Evolutionary conservation across 345 rosid species (phyloP), one percentile per base, ranked within the genome.

Genomic region (Corymbia maculata): DNA sequence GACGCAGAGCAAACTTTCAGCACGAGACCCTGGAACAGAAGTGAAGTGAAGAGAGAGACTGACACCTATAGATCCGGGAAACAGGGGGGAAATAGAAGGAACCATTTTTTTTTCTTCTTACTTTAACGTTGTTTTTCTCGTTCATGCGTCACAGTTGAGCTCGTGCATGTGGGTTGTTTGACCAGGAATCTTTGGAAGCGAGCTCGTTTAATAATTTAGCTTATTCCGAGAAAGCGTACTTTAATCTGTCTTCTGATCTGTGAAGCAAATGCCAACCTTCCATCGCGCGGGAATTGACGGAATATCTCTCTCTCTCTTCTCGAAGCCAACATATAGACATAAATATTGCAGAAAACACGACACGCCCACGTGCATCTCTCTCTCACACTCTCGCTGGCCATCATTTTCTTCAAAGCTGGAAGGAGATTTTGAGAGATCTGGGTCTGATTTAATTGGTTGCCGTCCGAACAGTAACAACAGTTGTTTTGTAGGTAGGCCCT

Each of bases 51-150:
- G 52, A 30, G 64, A 66, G 86, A 75, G 87, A 36, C 42, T 17
- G 90, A 57, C 87, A 44, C 64, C 28, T 89, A 88, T 61, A 87
- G 93, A 90, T 90, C 92, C 92, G 85, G 91, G 90, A 92, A 89
- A 90, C 87, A 51, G 85, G 92, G 91, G 91, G 86, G 42, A 64
- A 26, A 36, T 36, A 87, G 86, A 52, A 79, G 64, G 51, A 11
- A 85, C 15, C 49, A 49, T 28, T 21, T 24, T 6, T 87, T 87
- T n/a, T 50, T 42, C 45, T 70, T 24, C 79, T 30, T 19, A 21
- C 26, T 61, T 66, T 32, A 12, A 61, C 84, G 84, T 75, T 75
- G 49, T 75, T 75, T 75, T 64, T 86, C 53, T 11, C 19, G 32
- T 66, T 10, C 26, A 66, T 11, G 53, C 68, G 6, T 51, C 85